Evolutionary conservation across 2,329 filamentous ascomycete species (phyloP).

Genomic region (Talaromyces marneffei): DNA sequence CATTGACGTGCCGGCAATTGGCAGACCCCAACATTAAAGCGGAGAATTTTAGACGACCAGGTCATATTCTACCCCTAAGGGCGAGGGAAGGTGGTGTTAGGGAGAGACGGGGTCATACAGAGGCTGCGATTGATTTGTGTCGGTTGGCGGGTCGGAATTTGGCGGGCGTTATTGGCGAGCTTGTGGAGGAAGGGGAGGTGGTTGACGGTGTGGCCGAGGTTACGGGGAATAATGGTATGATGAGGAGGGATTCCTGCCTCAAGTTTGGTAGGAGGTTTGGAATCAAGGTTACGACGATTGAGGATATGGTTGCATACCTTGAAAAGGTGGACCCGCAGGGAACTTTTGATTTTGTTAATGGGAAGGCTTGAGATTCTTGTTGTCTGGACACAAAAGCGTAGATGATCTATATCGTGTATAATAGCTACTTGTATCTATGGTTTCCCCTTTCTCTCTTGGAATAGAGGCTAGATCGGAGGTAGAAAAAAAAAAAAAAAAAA

Average conservation of each 20-base stretch:
- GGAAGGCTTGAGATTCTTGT: constrained; percentile 24
- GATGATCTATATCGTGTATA: constrained; percentile 2
- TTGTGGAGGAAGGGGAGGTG: constrained; percentile 78
- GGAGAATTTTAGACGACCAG: constrained; percentile 68
- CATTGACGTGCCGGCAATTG: constrained; percentile 71
- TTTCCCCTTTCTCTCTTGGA: constrained; percentile 6
- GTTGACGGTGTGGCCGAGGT: constrained; percentile 62
- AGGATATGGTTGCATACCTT: constrained; percentile 74
- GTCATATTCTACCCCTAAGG: constrained; percentile 82
- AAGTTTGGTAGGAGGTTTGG: constrained; percentile 83
- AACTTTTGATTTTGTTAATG: constrained; percentile 25
- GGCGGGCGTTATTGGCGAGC: constrained; percentile 81
- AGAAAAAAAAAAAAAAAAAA: no score
- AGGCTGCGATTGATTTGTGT: constrained; percentile 89
- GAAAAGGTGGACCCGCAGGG: constrained; percentile 58
- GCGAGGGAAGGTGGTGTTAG: constrained; percentile 75
- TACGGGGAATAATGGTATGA: constrained; percentile 69
- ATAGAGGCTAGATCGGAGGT: background rate
- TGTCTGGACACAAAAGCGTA: background rate
- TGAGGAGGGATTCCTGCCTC: constrained; percentile 82
- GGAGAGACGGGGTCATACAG: constrained; percentile 78
- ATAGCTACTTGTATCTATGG: constrained; percentile 4
- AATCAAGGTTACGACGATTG: constrained; percentile 91
- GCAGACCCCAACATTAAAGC: constrained; percentile 58
- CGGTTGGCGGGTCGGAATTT: constrained; percentile 68